Evolutionary conservation across 495 filamentous ascomycete genomes (phyloP).

Genomic region (Chaetomium cochliodes): DNA sequence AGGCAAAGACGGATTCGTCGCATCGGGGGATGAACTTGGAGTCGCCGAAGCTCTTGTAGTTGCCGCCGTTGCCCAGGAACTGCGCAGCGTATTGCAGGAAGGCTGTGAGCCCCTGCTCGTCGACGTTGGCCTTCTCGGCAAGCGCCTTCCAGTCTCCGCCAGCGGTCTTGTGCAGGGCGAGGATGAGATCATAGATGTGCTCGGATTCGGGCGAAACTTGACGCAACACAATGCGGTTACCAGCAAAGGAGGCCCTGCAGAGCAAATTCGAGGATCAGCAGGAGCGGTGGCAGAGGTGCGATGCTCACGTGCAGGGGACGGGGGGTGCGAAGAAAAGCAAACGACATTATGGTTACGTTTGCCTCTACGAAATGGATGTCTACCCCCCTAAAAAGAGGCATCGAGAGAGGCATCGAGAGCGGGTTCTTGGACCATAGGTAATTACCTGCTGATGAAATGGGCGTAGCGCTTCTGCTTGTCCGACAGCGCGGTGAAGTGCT

Average conservation of each 20-base stretch:
- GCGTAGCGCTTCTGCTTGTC: conserved; percentile 84
- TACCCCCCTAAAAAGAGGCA: too few species aligned
- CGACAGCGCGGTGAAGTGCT: conserved; percentile 81
- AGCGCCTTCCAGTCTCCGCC: conserved; percentile 77
- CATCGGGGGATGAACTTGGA: conserved; percentile 89
- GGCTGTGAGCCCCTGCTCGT: conserved; percentile 63
- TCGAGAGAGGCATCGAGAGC: too few species aligned
- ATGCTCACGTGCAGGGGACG: not conserved
- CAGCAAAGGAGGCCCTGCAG: conserved; percentile 77
- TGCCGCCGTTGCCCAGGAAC: conserved; percentile 87
- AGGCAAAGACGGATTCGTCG: conserved; percentile 61
- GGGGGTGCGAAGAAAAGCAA: not conserved
- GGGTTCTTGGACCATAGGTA: too few species aligned
- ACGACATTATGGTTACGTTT: not conserved
- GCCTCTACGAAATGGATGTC: not conserved
- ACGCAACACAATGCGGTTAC: conserved; percentile 79
- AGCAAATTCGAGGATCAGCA: conserved; percentile 6
- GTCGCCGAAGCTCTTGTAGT: conserved; percentile 96
- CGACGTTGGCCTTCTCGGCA: conserved; percentile 65
- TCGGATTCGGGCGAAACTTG: conserved; percentile 91
- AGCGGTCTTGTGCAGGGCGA: conserved; percentile 69
- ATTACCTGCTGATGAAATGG: conserved; percentile 83
- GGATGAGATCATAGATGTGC: conserved; percentile 85
- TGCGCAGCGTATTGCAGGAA: conserved; percentile 87
- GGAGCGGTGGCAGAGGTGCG: not conserved